These are phyloP conservation scores for Aspergillus brasiliensis DNA, from an alignment of 2,329 filamentous ascomycete genomes.

Conservation along the genomic window DNA sequence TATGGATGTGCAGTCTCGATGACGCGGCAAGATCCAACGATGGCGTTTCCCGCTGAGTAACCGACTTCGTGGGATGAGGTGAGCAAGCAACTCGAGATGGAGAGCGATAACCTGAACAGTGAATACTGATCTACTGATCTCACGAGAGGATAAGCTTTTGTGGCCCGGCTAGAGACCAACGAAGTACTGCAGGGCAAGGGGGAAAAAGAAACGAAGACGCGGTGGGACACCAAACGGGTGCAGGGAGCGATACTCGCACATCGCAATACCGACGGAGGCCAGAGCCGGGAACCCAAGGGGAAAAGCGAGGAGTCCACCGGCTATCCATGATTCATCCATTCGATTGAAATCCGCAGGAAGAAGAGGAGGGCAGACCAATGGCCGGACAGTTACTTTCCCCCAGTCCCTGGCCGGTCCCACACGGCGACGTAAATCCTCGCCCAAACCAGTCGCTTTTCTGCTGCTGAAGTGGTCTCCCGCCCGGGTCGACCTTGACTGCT, in stretches of 20 bases:
- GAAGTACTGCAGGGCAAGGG: neutral
- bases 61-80: neutral
- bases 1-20: slow-evolving; percentile 6
- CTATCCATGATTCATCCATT: neutral
- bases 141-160: too few relatives aligned
- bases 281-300: neutral
- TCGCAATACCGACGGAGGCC: slow-evolving; percentile 2
- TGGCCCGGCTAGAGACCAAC: neutral
- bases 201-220: neutral
- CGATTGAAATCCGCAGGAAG: neutral
- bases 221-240: neutral
- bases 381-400: neutral
- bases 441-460: neutral
- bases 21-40: slow-evolving; percentile 6
- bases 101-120: neutral
- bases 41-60: neutral
- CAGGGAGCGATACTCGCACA: neutral
- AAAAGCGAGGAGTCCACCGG: neutral
- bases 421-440: slow-evolving; percentile 5
- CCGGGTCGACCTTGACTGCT: neutral
- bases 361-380: slow-evolving; percentile 2
- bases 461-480: neutral
- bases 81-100: neutral
- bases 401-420: slow-evolving; percentile 5
- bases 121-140: neutral